Percentiles rank a stretch among this genome's conserved stretches.
phyloP scores from a whole-genome alignment of 371 early-diverging fungal species.

The Mortierella sp. region DNA sequence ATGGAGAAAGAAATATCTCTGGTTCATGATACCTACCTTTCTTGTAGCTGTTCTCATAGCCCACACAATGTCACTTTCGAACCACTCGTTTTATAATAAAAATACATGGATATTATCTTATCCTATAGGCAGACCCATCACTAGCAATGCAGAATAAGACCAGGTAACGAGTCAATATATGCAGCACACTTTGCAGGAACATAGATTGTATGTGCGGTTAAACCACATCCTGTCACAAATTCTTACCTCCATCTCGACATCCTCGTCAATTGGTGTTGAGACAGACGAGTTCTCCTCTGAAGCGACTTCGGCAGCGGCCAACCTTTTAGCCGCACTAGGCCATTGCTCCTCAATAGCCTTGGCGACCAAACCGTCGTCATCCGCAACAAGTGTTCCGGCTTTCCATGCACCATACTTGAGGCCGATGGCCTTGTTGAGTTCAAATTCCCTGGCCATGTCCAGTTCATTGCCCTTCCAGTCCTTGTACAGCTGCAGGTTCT shows the following conservation, averaged over 20 bases:
- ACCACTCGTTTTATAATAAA: no score
- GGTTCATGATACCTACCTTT: no score
- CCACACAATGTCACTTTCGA: no score
- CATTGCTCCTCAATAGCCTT: constrained; percentile 61
- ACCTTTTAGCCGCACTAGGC: constrained; percentile 36
- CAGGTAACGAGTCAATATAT: no score
- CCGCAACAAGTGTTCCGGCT: constrained; percentile 84
- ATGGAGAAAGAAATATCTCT: no score
- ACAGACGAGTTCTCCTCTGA: constrained; percentile 23
- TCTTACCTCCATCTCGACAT: constrained; percentile 53
- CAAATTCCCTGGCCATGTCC: constrained; percentile 79
- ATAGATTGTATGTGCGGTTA: no score
- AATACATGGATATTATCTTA: no score
- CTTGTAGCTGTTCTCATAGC: no score
- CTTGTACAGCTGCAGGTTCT: constrained; percentile 87
- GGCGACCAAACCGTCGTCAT: constrained; percentile 83
- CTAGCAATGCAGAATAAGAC: no score
- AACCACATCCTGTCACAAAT: no score
- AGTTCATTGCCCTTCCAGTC: constrained; percentile 86
- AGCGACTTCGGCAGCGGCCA: not conserved
- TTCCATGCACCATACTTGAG: constrained; percentile 84
- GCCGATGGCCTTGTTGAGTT: constrained; percentile 84
- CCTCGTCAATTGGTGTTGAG: constrained; percentile 46
- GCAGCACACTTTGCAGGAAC: no score
- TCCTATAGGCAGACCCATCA: no score